Conservation (phyloP, 495 filamentous ascomycete species). For the Aspergillus coremiiformis region DNA sequence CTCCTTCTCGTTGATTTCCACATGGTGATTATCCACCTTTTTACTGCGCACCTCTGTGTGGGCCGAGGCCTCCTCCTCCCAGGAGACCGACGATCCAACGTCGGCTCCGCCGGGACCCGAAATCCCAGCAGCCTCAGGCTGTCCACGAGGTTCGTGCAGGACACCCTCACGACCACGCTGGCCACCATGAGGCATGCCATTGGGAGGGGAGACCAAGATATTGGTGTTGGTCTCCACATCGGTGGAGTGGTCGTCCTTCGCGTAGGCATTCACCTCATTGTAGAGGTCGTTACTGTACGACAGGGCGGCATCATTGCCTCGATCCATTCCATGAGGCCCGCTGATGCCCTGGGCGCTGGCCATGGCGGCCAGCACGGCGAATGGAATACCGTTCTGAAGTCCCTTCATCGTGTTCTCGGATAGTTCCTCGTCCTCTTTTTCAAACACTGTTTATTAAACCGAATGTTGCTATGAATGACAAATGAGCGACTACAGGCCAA, state of each 20-base stretch:
- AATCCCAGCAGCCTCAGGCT: neutral
- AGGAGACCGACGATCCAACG: neutral
- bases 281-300: slow-evolving; percentile 9
- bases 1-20: neutral
- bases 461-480: neutral
- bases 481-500: slow-evolving; percentile 25
- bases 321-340: neutral
- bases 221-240: neutral
- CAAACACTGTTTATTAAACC: slow-evolving; percentile 1
- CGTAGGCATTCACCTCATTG: slow-evolving; percentile 18
- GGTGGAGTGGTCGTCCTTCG: slow-evolving; percentile 25
- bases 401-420: slow-evolving; percentile 31
- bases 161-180: neutral
- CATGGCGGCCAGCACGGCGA: slow-evolving; percentile 34
- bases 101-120: neutral
- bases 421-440: neutral
- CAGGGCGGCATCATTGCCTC: slow-evolving; percentile 11
- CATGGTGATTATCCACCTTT: slow-evolving; percentile 1
- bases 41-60: neutral
- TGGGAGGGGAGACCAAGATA: neutral
- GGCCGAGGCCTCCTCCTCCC: neutral
- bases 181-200: neutral
- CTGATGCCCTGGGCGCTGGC: slow-evolving; percentile 24
- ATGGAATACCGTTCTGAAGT: slow-evolving; percentile 31
- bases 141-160: neutral